A percentile compares a stretch with the other conserved stretches of the same genome.
These are phyloP conservation scores for Pseudogymnoascus sp. DNA, from an alignment of 2,329 filamentous ascomycete species.

Conservation along the genomic window DNA sequence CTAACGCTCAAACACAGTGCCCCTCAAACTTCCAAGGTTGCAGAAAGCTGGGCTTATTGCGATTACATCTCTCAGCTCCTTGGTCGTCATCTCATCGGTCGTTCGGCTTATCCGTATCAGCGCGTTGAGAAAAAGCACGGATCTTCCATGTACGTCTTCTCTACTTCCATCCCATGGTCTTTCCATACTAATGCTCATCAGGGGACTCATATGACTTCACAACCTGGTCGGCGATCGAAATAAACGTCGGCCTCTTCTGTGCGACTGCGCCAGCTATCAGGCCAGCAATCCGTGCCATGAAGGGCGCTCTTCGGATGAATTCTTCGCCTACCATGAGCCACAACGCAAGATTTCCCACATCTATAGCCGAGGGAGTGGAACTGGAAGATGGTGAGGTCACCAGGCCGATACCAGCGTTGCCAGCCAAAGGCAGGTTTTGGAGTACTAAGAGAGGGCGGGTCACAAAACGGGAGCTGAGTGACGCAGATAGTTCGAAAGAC, in stretches of 20 bases:
- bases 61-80: conserved; percentile 15
- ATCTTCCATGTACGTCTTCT: conserved; percentile 13
- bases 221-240: conserved; percentile 17
- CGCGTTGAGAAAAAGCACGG: neutral
- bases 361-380: neutral
- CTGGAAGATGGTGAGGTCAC: neutral
- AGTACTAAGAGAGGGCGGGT: neutral
- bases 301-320: neutral
- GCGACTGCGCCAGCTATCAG: conserved; percentile 15
- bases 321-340: neutral
- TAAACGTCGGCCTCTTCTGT: conserved; percentile 15
- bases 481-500: neutral
- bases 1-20: conserved; percentile 9
- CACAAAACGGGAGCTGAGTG: neutral
- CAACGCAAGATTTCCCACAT: neutral
- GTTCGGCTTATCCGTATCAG: conserved; percentile 10
- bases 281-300: conserved; percentile 12
- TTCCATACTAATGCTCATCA: neutral
- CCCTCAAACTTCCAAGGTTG: conserved; percentile 13
- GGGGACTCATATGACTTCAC: conserved; percentile 14
- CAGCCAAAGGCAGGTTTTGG: neutral
- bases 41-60: conserved; percentile 15
- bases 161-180: neutral
- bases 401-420: neutral
- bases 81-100: conserved; percentile 14